Evolutionary conservation across 2,329 filamentous ascomycete species (phyloP).

Genomic region (Leptosphaerulina australis): DNA sequence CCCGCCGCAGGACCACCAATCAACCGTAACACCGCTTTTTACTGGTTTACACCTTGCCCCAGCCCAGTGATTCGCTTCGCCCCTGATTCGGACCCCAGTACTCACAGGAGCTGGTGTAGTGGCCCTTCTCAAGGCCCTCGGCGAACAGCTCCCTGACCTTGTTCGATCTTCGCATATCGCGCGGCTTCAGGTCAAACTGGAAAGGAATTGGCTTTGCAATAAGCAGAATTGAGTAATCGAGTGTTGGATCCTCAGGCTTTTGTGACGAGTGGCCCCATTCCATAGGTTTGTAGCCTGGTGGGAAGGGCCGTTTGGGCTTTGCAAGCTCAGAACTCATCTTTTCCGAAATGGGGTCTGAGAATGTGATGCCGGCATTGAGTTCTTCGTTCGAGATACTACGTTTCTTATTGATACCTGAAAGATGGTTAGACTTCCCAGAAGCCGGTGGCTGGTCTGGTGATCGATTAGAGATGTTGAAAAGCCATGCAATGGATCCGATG

Average conservation of each 20-base stretch:
- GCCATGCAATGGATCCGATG: conserved; percentile 54
- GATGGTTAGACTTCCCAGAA: conserved; percentile 22
- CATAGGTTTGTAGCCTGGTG: conserved; percentile 28
- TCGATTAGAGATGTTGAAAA: conserved; percentile 49
- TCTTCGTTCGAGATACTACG: conserved; percentile 47
- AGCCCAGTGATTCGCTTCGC: conserved; percentile 39
- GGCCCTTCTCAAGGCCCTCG: conserved; percentile 46
- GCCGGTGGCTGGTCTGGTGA: conserved; percentile 21
- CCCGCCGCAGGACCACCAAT: conserved; percentile 13
- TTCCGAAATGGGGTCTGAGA: conserved; percentile 28
- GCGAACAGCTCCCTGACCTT: conserved; percentile 45
- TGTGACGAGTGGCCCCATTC: conserved; percentile 33
- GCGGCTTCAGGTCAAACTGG: conserved; percentile 49
- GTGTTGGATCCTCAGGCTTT: conserved; percentile 49
- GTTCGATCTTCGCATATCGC: conserved; percentile 40
- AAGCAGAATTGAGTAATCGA: conserved; percentile 53
- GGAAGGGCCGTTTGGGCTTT: conserved; percentile 5
- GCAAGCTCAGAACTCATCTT: conserved; percentile 26
- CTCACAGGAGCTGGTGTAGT: conserved; percentile 45
- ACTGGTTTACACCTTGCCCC: conserved; percentile 42
- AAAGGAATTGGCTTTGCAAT: conserved; percentile 56
- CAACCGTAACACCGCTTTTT: not conserved
- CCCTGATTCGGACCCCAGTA: conserved; percentile 51
- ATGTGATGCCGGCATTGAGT: conserved; percentile 39
- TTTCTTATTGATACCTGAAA: conserved; percentile 40